phyloP scores from a whole-genome alignment of 208 protist species.

The Strigomonas galati region DNA sequence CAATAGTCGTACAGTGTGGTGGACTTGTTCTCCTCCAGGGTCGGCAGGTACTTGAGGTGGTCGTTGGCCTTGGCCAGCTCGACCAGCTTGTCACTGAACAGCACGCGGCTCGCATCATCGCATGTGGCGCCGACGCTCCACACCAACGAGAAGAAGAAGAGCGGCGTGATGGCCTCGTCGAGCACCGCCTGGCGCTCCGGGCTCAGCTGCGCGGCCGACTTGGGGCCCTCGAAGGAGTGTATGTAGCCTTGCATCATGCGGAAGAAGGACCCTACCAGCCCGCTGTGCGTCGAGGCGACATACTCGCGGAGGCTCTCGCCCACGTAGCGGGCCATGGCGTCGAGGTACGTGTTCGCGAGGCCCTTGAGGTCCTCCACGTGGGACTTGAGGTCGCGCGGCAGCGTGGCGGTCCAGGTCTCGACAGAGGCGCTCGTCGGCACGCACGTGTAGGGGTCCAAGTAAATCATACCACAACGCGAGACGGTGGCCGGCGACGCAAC shows the following conservation, averaged over 20 bases:
- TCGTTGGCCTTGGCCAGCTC: conserved; percentile 39
- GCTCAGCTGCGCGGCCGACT: conserved; percentile 17
- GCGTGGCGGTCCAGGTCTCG: conserved; percentile 78
- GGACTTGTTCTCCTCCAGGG: conserved; percentile 10
- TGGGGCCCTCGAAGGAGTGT: conserved; percentile 36
- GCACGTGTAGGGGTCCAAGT: conserved; percentile 94
- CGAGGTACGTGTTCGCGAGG: conserved; percentile 82
- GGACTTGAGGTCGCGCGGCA: conserved; percentile 79
- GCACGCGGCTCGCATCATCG: conserved; percentile 79
- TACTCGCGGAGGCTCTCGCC: conserved; percentile 84
- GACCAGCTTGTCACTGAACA: conserved; percentile 90
- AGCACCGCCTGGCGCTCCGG: conserved; percentile 58
- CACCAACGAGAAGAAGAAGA: conserved; percentile 96
- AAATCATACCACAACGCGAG: conserved; percentile 98
- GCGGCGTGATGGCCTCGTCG: conserved; percentile 45
- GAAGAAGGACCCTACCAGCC: conserved; percentile 91
- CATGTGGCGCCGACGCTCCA: conserved; percentile 96
- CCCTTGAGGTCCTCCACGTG: conserved; percentile 47
- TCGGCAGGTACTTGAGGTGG: conserved; percentile 48
- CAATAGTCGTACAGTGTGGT: conserved; percentile 92
- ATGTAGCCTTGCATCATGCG: conserved; percentile 93
- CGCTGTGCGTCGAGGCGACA: conserved; percentile 92
- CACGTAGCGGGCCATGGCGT: conserved; percentile 81
- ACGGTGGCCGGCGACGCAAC: conserved; percentile 97
- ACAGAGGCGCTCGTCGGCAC: conserved; percentile 67